Evolutionary conservation across 345 rosid genomes (phyloP).

Genomic region (Eucalyptus tenuipes): DNA sequence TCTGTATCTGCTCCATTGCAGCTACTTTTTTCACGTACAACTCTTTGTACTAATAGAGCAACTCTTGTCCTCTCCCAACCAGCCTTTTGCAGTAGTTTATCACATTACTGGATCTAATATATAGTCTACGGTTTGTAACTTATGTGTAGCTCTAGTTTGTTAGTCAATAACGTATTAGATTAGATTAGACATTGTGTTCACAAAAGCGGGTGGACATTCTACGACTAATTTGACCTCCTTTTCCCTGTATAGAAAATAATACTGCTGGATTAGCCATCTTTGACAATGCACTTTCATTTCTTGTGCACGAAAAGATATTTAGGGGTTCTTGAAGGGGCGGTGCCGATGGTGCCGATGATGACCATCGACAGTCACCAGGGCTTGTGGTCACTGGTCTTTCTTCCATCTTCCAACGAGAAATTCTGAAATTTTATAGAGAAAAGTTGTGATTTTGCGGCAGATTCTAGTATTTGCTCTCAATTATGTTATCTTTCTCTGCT

Average conservation of each 20-base stretch:
- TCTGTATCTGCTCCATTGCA: conserved; percentile 62
- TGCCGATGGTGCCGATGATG: neutral
- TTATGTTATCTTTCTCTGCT: neutral
- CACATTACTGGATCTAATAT: neutral
- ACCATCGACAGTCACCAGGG: neutral
- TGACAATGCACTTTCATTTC: neutral
- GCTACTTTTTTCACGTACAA: conserved; percentile 87
- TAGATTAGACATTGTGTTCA: neutral
- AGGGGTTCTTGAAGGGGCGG: neutral
- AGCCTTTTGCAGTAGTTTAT: neutral
- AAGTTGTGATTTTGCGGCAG: neutral
- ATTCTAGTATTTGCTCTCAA: neutral
- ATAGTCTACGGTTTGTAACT: neutral
- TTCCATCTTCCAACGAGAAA: neutral
- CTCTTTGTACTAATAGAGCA: conserved; percentile 49
- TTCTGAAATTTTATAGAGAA: neutral
- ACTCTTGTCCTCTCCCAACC: neutral
- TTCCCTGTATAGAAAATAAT: neutral
- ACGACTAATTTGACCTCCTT: neutral
- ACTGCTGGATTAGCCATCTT: neutral
- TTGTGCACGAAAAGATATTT: neutral
- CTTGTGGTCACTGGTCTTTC: neutral
- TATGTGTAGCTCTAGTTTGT: neutral
- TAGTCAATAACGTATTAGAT: neutral
- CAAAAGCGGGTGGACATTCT: neutral